These are phyloP conservation scores for Backusella circina DNA, from an alignment of 192 early-diverging fungal genomes.

Conservation along the genomic window DNA sequence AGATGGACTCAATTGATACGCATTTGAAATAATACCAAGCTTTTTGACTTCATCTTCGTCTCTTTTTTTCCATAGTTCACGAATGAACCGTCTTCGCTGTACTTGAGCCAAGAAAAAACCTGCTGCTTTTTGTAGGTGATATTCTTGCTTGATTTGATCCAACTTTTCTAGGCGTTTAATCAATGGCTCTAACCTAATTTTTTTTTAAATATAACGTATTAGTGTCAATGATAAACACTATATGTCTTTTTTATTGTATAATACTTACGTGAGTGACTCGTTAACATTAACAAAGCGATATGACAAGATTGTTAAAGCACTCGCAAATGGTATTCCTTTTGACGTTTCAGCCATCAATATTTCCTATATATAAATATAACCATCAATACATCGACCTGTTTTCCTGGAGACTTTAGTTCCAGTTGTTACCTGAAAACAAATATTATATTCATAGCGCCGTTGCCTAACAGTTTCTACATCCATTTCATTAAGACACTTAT, in stretches of 20 bases:
- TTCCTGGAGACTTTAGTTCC: neutral
- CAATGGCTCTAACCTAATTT: constrained; percentile 23
- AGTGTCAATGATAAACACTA: neutral
- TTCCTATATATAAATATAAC: constrained; percentile 17
- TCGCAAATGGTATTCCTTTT: constrained; percentile 28
- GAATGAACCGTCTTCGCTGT: constrained; percentile 23
- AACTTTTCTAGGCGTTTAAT: constrained; percentile 29
- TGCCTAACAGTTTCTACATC: constrained; percentile 23
- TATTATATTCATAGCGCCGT: constrained; percentile 39
- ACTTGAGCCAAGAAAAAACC: constrained; percentile 28
- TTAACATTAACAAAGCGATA: constrained; percentile 26
- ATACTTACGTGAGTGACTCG: constrained; percentile 21
- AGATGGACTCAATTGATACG: neutral
- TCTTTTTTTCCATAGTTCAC: constrained; percentile 25
- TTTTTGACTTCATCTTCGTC: constrained; percentile 31
- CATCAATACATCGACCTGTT: neutral
- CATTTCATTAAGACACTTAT: constrained; percentile 24
- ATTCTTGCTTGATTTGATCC: constrained; percentile 18
- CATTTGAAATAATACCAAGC: neutral
- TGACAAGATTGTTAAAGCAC: constrained; percentile 21
- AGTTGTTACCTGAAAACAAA: constrained; percentile 37
- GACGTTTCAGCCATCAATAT: constrained; percentile 21
- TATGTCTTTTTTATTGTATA: neutral
- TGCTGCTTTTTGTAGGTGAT: constrained; percentile 29
- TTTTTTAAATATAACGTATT: neutral